Conservation (phyloP, 2,329 filamentous ascomycete genomes). For the Aspergillus ustus region DNA sequence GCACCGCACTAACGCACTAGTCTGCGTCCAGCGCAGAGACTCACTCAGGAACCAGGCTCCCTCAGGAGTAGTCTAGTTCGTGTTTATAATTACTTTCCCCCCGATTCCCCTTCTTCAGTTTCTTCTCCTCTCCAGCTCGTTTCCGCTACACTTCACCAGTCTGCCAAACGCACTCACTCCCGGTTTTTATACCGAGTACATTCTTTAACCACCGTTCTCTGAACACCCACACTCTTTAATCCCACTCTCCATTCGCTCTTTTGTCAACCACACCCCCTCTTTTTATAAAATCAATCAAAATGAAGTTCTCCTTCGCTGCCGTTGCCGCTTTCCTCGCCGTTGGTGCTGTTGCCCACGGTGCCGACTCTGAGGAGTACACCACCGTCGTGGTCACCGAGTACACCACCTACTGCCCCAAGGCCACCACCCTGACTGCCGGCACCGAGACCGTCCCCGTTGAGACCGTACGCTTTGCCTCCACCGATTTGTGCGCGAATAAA, state of each 20-base stretch:
- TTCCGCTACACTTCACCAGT: constrained; percentile 25
- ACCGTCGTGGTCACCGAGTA: constrained; percentile 69
- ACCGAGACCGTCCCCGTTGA: constrained; percentile 72
- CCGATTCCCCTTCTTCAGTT: constrained; percentile 12
- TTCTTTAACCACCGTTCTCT: constrained; percentile 34
- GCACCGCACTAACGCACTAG: constrained; percentile 7
- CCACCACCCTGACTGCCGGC: constrained; percentile 68
- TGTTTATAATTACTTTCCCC: constrained; percentile 12
- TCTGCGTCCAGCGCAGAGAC: background rate
- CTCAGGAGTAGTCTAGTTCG: background rate
- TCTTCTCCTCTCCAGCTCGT: constrained; percentile 22
- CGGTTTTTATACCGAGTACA: constrained; percentile 44
- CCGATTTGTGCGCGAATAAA: background rate
- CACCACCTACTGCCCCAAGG: constrained; percentile 73
- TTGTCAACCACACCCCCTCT: background rate
- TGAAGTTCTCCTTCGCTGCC: constrained; percentile 55
- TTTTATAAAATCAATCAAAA: constrained; percentile 40
- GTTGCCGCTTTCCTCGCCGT: constrained; percentile 43
- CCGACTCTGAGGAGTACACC: constrained; percentile 39
- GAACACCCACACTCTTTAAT: constrained; percentile 21
- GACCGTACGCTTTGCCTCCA: constrained; percentile 50
- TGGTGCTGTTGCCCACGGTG: constrained; percentile 38
- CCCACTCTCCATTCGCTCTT: constrained; percentile 1
- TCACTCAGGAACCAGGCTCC: background rate
- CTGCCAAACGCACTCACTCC: constrained; percentile 52